Conservation (phyloP, 2,329 filamentous ascomycete genomes). For the Penicillium sp. region DNA sequence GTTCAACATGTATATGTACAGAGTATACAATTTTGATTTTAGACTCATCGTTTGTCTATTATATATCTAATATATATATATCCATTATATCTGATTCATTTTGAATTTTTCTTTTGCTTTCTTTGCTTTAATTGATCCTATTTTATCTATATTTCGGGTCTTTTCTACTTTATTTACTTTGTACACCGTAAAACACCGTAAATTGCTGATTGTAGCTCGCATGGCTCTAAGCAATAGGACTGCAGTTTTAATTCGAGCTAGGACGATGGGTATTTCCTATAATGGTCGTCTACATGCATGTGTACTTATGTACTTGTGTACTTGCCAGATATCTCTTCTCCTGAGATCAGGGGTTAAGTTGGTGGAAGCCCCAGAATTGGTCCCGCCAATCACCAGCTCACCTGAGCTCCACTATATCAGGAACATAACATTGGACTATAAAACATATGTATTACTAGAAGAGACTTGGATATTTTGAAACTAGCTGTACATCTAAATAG, state of each 20-base stretch:
- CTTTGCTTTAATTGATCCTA: background rate
- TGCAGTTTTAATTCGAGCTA: background rate
- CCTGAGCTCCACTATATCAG: constrained; percentile 20
- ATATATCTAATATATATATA: background rate
- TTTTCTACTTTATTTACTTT: background rate
- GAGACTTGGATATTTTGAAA: constrained; percentile 4
- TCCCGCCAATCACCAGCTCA: constrained; percentile 12
- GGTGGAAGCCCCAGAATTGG: background rate
- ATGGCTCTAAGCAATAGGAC: background rate
- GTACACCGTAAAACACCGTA: background rate
- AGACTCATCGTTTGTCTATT: background rate
- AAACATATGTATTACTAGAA: background rate
- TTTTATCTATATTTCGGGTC: background rate
- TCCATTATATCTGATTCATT: background rate
- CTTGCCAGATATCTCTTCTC: constrained; percentile 11
- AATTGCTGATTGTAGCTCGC: background rate
- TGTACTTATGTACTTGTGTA: background rate
- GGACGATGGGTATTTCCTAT: background rate
- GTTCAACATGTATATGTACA: background rate
- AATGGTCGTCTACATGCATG: background rate
- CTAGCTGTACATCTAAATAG: constrained; percentile 31
- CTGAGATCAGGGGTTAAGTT: constrained; percentile 23
- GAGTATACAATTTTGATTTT: background rate
- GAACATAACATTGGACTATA: constrained; percentile 3
- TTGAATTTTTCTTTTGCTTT: background rate